A percentile compares a stretch with the other conserved stretches of the same genome.
Conservation (phyloP, 1,139 yeast species). For the Neolecta irregularis region DNA sequence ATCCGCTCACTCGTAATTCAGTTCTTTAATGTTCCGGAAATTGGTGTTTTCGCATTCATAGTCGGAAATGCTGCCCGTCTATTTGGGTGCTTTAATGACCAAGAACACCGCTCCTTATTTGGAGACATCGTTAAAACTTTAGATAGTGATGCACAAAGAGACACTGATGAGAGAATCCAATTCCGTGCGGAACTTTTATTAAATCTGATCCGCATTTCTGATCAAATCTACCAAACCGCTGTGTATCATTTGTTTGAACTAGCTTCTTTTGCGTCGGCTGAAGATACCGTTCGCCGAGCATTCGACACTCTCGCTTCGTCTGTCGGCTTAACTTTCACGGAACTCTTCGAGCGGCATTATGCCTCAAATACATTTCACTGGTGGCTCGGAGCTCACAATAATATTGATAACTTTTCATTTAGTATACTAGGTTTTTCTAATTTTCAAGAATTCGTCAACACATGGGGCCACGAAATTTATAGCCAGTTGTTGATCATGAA, state of each 20-base stretch:
- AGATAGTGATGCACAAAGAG: no score
- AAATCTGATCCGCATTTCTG: constrained; percentile 1
- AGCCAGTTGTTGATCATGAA: constrained; percentile 12
- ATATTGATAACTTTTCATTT: constrained; percentile 27
- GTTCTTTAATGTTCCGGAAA: no score
- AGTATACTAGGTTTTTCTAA: constrained; percentile 25
- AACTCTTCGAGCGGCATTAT: constrained; percentile 23
- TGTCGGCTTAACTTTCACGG: constrained; percentile 6
- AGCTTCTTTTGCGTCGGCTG: background rate
- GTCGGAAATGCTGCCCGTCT: no score
- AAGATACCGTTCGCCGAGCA: constrained; percentile 6
- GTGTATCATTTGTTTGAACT: constrained; percentile 14
- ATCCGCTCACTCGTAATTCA: no score
- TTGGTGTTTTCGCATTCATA: no score
- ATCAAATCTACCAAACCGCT: constrained; percentile 7
- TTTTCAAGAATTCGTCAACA: constrained; percentile 20
- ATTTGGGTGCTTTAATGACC: no score
- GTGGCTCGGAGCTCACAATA: constrained; percentile 27
- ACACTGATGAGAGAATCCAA: constrained; percentile 1
- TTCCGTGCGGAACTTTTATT: background rate
- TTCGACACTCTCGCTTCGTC: constrained; percentile 8
- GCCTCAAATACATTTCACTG: constrained; percentile 26
- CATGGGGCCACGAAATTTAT: constrained; percentile 11
- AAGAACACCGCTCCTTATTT: no score
- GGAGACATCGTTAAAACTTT: no score